Conservation (phyloP, 805 yeast genomes). For the Pichia californica region DNA sequence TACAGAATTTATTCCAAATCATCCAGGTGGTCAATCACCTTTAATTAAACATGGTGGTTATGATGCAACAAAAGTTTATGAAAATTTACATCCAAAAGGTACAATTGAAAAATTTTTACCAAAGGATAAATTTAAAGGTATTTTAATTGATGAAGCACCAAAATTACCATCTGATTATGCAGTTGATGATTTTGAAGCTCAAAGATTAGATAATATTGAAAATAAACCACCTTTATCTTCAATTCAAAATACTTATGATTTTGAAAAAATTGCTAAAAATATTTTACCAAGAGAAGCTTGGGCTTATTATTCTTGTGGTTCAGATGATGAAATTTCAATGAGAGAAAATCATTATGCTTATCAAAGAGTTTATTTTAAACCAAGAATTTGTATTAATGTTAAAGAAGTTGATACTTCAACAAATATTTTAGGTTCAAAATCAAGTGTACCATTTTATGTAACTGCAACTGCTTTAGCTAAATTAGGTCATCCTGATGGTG, state of each 20-base stretch:
- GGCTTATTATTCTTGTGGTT: conserved; percentile 88
- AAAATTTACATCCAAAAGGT: conserved; percentile 89
- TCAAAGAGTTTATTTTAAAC: conserved; percentile 83
- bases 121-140: conserved; percentile 55
- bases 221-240: conserved; percentile 64
- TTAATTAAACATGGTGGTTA: conserved; percentile 43
- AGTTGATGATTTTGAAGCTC: conserved; percentile 35
- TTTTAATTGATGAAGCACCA: conserved; percentile 30
- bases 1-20: conserved; percentile 43
- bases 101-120: conserved; percentile 61
- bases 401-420: conserved; percentile 63
- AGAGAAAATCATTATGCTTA: conserved; percentile 89
- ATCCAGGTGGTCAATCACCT: conserved; percentile 48
- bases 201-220: conserved; percentile 36
- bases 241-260: conserved; percentile 75
- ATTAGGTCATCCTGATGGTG: conserved; percentile 92
- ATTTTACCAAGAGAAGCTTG: conserved; percentile 76
- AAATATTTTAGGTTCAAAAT: conserved; percentile 64
- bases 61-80: conserved; percentile 63
- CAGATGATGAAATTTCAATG: conserved; percentile 87
- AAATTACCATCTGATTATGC: conserved; percentile 25
- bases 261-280: conserved; percentile 78
- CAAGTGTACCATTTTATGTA: conserved; percentile 76
- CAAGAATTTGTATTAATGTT: conserved; percentile 77
- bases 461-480: conserved; percentile 91